Evolutionary conservation across 2,329 filamentous ascomycete species (phyloP), one percentile per base, ranked within the genome.

Genomic region (Cercospora citrullina): DNA sequence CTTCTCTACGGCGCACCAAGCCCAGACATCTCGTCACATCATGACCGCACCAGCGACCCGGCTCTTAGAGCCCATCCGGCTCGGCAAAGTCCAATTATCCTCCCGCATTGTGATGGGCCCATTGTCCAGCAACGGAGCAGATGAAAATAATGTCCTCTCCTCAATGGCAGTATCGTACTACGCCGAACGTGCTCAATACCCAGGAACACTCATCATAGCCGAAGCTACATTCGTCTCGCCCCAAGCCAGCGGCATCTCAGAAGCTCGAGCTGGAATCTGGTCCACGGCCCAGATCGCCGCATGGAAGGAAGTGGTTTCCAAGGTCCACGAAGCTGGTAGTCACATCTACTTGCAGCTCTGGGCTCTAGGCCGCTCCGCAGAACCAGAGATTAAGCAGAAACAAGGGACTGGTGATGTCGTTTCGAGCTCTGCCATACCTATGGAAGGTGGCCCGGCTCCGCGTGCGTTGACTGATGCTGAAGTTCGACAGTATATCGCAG

Each of bases 51-150:
- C 66, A 31, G 12, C 26, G 2, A 30, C 45, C 36, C 66, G 62
- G 68, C 77, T 83, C 45, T 82, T 82, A 69, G 66, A 78, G 63
- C 82, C 83, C 21, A 69, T 85, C 31, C 71, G 75, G 16, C 73
- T 85, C 18, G 84, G 84, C 28, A 69, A 73, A 23, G 69, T 79
- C 69, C 72, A 77, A 14, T 80, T 86, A 31, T 74, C 77, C 42
- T 80, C 83, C 71, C 83, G 84, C 51, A 73, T 89, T 42, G 83
- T 81, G 48, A 83, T 89, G 80, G 84, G 87, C 0, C 87, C 87
- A 2, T 77, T 90, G 65, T 88, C 86, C n/a, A 79, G 82, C 51
- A 63, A 55, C 6, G 61, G 61, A 36, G 61, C 61, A 36, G 75
- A 77, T 59, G 80, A 87, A 64, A 78, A 85, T 65, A 69, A 73